phyloP scores from a whole-genome alignment of 768 basidiomycete genomes.

The Galerina sulciceps region DNA sequence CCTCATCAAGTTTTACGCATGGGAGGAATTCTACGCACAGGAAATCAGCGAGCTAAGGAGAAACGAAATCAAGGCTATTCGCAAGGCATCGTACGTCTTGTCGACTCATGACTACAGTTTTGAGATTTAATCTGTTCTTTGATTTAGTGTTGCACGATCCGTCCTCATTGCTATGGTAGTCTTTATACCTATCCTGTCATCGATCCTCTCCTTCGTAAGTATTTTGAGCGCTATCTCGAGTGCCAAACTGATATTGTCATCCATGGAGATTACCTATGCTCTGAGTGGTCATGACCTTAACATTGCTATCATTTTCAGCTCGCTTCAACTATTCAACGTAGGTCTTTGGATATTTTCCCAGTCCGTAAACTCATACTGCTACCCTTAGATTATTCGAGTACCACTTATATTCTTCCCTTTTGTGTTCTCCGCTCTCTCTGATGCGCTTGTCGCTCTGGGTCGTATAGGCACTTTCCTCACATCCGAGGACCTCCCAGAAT shows the following conservation, averaged over 20 bases:
- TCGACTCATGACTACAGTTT: not conserved
- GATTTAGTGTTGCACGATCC: constrained; percentile 37
- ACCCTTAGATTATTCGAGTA: constrained; percentile 52
- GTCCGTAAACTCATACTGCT: not conserved
- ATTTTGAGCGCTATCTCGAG: not conserved
- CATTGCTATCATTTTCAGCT: constrained; percentile 59
- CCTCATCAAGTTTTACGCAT: constrained; percentile 66
- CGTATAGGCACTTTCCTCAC: constrained; percentile 56
- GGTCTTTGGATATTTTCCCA: not conserved
- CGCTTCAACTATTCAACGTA: constrained; percentile 64
- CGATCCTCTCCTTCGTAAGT: constrained; percentile 57
- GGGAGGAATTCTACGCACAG: constrained; percentile 55
- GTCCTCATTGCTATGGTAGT: constrained; percentile 47
- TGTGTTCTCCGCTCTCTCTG: constrained; percentile 51
- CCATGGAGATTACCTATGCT: constrained; percentile 60
- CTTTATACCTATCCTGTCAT: constrained; percentile 55
- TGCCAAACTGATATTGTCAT: not conserved
- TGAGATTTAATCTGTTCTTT: not conserved
- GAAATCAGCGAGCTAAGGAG: constrained; percentile 44
- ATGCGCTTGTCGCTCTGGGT: constrained; percentile 54
- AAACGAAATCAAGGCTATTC: constrained; percentile 43
- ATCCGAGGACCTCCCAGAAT: constrained; percentile 57
- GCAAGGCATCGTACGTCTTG: constrained; percentile 39
- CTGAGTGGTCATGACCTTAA: constrained; percentile 59
- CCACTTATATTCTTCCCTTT: constrained; percentile 63